Percentiles rank a stretch among this genome's conserved stretches.
Conservation (phyloP, 1,284 basidiomycete genomes). For the Papiliotrema fonsecae region DNA sequence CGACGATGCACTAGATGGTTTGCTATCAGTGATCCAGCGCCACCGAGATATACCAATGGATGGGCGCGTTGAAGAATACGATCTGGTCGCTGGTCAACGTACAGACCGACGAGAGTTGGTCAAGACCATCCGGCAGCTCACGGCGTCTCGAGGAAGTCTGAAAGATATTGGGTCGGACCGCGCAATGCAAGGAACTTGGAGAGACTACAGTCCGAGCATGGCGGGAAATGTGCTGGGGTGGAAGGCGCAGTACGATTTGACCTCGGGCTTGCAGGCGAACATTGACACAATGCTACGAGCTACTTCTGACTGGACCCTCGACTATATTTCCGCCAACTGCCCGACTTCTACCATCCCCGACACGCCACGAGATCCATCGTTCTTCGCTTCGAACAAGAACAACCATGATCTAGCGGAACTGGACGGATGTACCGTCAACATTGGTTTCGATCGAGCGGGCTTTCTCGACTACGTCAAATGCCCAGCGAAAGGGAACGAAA, state of each 20-base stretch:
- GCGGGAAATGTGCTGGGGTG: slow-evolving; percentile 20
- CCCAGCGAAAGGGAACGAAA: slow-evolving; percentile 21
- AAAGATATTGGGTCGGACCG: slow-evolving; percentile 30
- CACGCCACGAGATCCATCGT: slow-evolving; percentile 2
- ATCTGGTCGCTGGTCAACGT: slow-evolving; percentile 38
- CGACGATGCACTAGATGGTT: slow-evolving; percentile 34
- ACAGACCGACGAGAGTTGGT: slow-evolving; percentile 32
- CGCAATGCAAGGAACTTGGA: slow-evolving; percentile 1
- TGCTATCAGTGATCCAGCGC: slow-evolving; percentile 19
- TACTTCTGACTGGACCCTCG: slow-evolving; percentile 23
- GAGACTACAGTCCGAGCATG: not conserved
- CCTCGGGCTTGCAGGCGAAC: slow-evolving; percentile 24
- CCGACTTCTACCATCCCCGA: slow-evolving; percentile 15
- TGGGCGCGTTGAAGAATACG: slow-evolving; percentile 19
- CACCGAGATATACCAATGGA: too few species aligned
- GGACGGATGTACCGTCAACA: slow-evolving; percentile 40
- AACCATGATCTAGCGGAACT: slow-evolving; percentile 38
- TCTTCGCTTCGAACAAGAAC: slow-evolving; percentile 27
- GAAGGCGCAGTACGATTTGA: slow-evolving; percentile 20
- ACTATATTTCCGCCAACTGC: slow-evolving; percentile 32
- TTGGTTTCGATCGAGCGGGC: slow-evolving; percentile 39
- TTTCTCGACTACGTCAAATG: slow-evolving; percentile 44
- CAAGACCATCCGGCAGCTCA: slow-evolving; percentile 29
- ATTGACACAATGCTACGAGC: slow-evolving; percentile 20
- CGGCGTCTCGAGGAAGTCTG: slow-evolving; percentile 35